These are phyloP conservation scores for Aspergillus sp. DNA, from an alignment of 2,329 filamentous ascomycete species.

Conservation along the genomic window DNA sequence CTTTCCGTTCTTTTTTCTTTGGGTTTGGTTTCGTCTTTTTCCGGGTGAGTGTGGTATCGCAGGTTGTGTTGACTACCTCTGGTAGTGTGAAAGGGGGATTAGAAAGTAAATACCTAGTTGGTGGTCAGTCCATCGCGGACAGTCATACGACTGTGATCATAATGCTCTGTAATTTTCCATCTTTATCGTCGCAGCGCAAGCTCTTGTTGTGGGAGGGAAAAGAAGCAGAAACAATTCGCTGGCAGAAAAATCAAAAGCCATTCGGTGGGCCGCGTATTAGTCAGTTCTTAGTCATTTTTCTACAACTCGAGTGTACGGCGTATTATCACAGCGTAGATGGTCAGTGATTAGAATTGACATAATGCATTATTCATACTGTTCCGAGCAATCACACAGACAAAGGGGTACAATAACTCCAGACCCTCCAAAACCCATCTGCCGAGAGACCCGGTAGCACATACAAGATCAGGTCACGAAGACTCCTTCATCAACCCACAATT, in stretches of 20 bases:
- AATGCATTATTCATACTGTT: too few relatives aligned
- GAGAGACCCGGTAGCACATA: neutral
- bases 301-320: too few relatives aligned
- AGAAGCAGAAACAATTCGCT: neutral
- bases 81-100: neutral
- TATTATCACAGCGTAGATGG: neutral
- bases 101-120: neutral
- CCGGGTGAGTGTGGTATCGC: neutral
- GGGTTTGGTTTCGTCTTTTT: neutral
- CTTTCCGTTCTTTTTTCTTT: neutral
- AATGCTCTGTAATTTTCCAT: neutral
- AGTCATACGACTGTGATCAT: neutral
- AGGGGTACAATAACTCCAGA: neutral
- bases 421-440: too few relatives aligned
- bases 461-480: constrained; percentile 33
- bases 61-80: neutral
- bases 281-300: neutral
- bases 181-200: neutral
- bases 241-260: neutral
- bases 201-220: neutral
- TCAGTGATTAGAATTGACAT: too few relatives aligned
- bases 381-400: too few relatives aligned
- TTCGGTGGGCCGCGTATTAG: neutral
- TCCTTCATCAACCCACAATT: constrained; percentile 53
- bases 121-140: neutral